Evolutionary conservation across 805 yeast species (phyloP).

Genomic region (Maudiozyma saulgeensis): DNA sequence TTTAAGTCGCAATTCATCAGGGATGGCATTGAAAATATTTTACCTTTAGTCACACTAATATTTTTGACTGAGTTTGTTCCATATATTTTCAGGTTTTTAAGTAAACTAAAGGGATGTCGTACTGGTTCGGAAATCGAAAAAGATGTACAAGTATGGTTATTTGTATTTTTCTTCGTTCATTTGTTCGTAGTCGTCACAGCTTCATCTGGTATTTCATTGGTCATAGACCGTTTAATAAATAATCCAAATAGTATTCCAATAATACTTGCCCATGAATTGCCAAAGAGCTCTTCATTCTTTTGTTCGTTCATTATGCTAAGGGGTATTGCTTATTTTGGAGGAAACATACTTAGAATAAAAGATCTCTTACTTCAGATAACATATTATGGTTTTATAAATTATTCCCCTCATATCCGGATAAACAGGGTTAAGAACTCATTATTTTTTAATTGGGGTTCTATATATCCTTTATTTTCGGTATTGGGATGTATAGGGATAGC

Average conservation of each 20-base stretch:
- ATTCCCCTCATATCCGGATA: conserved; percentile 54
- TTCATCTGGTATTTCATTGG: conserved; percentile 64
- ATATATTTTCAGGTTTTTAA: conserved; percentile 43
- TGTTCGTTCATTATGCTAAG: conserved; percentile 66
- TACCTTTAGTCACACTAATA: conserved; percentile 61
- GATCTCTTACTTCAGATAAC: conserved; percentile 36
- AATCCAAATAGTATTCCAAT: conserved; percentile 68
- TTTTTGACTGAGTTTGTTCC: conserved; percentile 57
- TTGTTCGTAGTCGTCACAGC: conserved; percentile 77
- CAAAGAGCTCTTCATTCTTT: conserved; percentile 80
- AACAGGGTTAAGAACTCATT: conserved; percentile 36
- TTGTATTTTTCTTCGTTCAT: conserved; percentile 70
- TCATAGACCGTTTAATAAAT: conserved; percentile 50
- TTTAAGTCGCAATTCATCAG: conserved; percentile 44
- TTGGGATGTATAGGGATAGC: conserved; percentile 71
- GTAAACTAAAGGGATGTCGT: conserved; percentile 46
- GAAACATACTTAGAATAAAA: conserved; percentile 51
- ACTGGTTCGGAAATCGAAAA: conserved; percentile 56
- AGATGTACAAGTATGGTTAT: conserved; percentile 72
- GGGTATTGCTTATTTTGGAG: conserved; percentile 70
- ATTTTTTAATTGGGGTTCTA: conserved; percentile 63
- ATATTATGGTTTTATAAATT: conserved; percentile 32
- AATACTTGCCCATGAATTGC: conserved; percentile 66
- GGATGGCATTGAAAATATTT: conserved; percentile 47
- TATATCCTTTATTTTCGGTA: conserved; percentile 68